Evolutionary conservation across 2,329 filamentous ascomycete genomes (phyloP).

Genomic region (Talaromyces amestolkiae): DNA sequence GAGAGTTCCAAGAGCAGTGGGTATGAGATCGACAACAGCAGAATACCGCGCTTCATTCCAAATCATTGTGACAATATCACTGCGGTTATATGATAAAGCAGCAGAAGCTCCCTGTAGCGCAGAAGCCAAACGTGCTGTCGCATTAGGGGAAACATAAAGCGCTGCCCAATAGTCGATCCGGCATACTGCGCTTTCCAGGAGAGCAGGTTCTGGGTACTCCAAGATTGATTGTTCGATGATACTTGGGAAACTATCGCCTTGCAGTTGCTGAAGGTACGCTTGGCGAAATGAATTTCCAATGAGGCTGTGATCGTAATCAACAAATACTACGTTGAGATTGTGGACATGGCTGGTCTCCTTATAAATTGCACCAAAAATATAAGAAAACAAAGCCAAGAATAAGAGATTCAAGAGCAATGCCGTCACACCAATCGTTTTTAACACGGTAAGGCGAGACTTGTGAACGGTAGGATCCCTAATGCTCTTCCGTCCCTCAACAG

Average conservation of each 20-base stretch:
- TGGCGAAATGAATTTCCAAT: constrained; percentile 34
- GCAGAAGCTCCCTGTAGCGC: constrained; percentile 24
- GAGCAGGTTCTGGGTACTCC: constrained; percentile 13
- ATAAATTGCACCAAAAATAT: constrained; percentile 36
- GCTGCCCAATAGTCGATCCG: constrained; percentile 38
- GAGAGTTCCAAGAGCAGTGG: constrained; percentile 27
- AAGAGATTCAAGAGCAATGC: not conserved
- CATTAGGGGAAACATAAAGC: constrained; percentile 33
- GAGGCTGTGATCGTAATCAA: constrained; percentile 41
- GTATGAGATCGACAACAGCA: constrained; percentile 37
- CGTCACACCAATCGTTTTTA: not conserved
- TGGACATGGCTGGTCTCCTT: constrained; percentile 33
- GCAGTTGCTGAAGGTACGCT: constrained; percentile 31
- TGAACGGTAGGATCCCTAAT: not conserved
- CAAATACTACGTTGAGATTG: constrained; percentile 36
- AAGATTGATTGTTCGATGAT: not conserved
- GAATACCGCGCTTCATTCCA: constrained; percentile 50
- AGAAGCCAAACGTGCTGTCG: constrained; percentile 37
- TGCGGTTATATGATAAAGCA: constrained; percentile 32
- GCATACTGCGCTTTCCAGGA: constrained; percentile 32
- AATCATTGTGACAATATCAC: constrained; percentile 39
- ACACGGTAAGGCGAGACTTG: not conserved
- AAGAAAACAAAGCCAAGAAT: not conserved
- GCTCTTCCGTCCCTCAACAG: not conserved
- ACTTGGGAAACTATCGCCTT: constrained; percentile 16